A percentile compares a stretch with the other conserved stretches of the same genome.
These are phyloP conservation scores for Epichloe uncinata DNA, from an alignment of 2,329 filamentous ascomycete species.

Conservation along the genomic window DNA sequence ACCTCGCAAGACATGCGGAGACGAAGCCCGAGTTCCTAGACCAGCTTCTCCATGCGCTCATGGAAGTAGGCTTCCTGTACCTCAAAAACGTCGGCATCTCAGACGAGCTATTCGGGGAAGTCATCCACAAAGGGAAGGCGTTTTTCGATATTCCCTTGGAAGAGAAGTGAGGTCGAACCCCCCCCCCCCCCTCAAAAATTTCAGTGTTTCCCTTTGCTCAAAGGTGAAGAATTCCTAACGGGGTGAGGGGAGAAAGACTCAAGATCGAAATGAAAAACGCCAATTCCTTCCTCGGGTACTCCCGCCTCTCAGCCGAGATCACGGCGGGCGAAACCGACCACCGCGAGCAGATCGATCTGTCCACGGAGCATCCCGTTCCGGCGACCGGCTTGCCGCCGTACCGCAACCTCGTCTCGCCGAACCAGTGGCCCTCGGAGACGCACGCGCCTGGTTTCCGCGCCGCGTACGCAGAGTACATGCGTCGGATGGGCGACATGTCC, in stretches of 20 bases:
- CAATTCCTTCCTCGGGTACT: conserved; percentile 58
- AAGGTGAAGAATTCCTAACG: background rate
- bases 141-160: conserved; percentile 68
- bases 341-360: conserved; percentile 77
- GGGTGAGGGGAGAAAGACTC: conserved; percentile 21
- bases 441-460: conserved; percentile 54
- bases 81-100: conserved; percentile 67
- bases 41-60: conserved; percentile 58
- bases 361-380: conserved; percentile 60
- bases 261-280: conserved; percentile 64
- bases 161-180: conserved; percentile 46
- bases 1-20: conserved; percentile 44
- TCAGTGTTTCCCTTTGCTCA: background rate
- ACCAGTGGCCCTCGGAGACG: conserved; percentile 60
- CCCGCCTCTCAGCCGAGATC: conserved; percentile 50
- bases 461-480: conserved; percentile 63
- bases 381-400: conserved; percentile 50
- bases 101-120: conserved; percentile 47
- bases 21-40: conserved; percentile 62
- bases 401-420: conserved; percentile 62
- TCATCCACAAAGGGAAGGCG: conserved; percentile 51
- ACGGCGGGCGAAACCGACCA: conserved; percentile 67
- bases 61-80: conserved; percentile 83
- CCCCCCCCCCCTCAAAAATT: too few relatives aligned
- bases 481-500: conserved; percentile 58